Percentiles rank a stretch among this genome's conserved stretches.
phyloP scores from a whole-genome alignment of 352 stramenopile genomes.

The Phytophthora palmivora region DNA sequence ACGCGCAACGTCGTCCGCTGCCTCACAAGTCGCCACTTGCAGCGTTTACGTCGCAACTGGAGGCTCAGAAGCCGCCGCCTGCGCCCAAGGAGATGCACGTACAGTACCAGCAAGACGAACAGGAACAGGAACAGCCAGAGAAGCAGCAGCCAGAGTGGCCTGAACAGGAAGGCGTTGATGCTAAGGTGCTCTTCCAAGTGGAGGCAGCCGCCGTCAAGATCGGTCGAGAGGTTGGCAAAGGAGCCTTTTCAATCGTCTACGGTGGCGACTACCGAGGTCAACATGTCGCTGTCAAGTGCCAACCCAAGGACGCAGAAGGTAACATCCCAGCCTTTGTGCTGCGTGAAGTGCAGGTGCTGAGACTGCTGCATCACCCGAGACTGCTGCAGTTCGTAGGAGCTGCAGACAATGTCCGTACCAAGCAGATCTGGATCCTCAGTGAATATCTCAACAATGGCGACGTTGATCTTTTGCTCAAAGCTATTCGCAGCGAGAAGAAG shows the following conservation, averaged over 20 bases:
- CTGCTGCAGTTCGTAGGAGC: constrained; percentile 82
- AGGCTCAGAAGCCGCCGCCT: constrained; percentile 23
- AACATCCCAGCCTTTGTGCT: constrained; percentile 78
- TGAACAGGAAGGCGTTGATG: constrained; percentile 21
- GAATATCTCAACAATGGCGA: constrained; percentile 84
- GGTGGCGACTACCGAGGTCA: constrained; percentile 74
- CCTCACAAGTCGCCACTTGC: constrained; percentile 28
- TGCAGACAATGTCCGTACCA: constrained; percentile 70
- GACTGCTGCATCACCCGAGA: constrained; percentile 70
- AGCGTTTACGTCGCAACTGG: constrained; percentile 36
- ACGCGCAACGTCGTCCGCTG: constrained; percentile 36
- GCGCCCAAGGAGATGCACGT: constrained; percentile 15
- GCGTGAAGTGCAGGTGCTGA: constrained; percentile 78
- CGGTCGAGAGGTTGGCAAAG: constrained; percentile 84
- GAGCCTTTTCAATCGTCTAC: constrained; percentile 86
- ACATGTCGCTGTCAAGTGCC: constrained; percentile 85
- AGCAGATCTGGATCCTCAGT: constrained; percentile 86
- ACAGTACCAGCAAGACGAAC: constrained; percentile 22
- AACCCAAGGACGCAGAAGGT: constrained; percentile 79
- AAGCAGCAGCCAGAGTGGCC: constrained; percentile 34
- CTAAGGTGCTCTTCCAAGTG: constrained; percentile 57
- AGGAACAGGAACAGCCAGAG: constrained; percentile 27
- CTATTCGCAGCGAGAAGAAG: constrained; percentile 53
- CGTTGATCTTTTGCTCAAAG: constrained; percentile 70
- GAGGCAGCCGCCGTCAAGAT: constrained; percentile 72